Evolutionary conservation across 441 rosid genomes (phyloP).

Genomic region (Adansonia rubrostipa): DNA sequence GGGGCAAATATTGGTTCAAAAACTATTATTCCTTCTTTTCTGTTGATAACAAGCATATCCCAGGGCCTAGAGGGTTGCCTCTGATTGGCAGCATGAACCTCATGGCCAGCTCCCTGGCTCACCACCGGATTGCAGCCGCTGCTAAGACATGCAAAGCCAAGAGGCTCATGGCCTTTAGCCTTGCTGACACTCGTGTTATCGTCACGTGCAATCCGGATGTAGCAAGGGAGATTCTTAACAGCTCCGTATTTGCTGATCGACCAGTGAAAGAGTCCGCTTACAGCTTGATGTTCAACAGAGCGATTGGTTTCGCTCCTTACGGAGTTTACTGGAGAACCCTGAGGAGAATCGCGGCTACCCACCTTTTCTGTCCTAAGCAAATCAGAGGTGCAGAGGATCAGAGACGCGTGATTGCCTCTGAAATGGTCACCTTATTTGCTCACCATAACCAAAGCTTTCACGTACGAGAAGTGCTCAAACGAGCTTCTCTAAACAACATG

Average conservation of each 20-base stretch:
- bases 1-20: slow-evolving; percentile 61
- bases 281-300: slow-evolving; percentile 80
- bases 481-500: slow-evolving; percentile 83
- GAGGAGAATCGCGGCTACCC: slow-evolving; percentile 65
- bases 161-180: slow-evolving; percentile 86
- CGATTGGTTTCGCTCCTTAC: slow-evolving; percentile 89
- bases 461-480: slow-evolving; percentile 65
- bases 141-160: slow-evolving; percentile 53
- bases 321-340: slow-evolving; percentile 84
- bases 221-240: slow-evolving; percentile 74
- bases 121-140: slow-evolving; percentile 60
- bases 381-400: slow-evolving; percentile 59
- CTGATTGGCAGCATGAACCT: slow-evolving; percentile 71
- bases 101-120: slow-evolving; percentile 67
- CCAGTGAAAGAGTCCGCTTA: slow-evolving; percentile 84
- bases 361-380: slow-evolving; percentile 75
- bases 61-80: slow-evolving; percentile 83
- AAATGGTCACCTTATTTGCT: slow-evolving; percentile 54
- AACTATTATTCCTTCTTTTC: slow-evolving; percentile 11
- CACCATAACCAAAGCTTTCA: slow-evolving; percentile 30
- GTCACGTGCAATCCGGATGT: slow-evolving; percentile 80
- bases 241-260: slow-evolving; percentile 80
- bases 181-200: slow-evolving; percentile 69
- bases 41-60: slow-evolving; percentile 42
- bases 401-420: slow-evolving; percentile 47